phyloP scores from a whole-genome alignment of 805 yeast genomes.

The Candida corydali region DNA sequence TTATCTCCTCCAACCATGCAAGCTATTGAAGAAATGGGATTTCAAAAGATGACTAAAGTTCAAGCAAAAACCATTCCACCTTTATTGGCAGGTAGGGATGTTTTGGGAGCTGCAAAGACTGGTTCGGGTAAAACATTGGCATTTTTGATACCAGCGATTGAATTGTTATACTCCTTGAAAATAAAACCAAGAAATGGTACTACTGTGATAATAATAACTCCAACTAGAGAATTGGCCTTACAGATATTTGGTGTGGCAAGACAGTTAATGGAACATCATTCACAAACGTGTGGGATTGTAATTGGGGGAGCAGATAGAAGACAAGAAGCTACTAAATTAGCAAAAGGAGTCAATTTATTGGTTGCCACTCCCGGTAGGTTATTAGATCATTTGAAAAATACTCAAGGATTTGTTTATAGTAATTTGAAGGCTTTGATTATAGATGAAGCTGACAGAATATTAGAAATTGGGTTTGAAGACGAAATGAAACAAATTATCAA shows the following conservation, averaged over 20 bases:
- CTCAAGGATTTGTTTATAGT: slow-evolving; percentile 89
- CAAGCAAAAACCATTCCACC: slow-evolving; percentile 97
- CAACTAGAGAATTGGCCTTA: slow-evolving; percentile 95
- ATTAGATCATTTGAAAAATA: slow-evolving; percentile 93
- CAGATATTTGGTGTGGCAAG: slow-evolving; percentile 98
- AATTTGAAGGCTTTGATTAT: slow-evolving; percentile 90
- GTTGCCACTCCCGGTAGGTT: slow-evolving; percentile 98
- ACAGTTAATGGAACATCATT: slow-evolving; percentile 83
- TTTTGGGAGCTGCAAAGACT: slow-evolving; percentile 98
- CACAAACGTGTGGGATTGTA: slow-evolving; percentile 93
- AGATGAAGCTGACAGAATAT: slow-evolving; percentile 97
- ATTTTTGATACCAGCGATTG: slow-evolving; percentile 92
- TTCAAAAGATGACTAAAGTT: slow-evolving; percentile 86
- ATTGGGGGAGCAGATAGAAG: slow-evolving; percentile 98
- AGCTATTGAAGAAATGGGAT: slow-evolving; percentile 86
- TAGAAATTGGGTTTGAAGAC: slow-evolving; percentile 97
- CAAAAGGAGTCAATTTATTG: slow-evolving; percentile 88
- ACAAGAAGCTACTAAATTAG: slow-evolving; percentile 92
- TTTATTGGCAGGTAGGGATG: slow-evolving; percentile 92
- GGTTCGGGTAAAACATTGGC: slow-evolving; percentile 99
- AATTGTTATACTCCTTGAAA: slow-evolving; percentile 80
- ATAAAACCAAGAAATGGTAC: slow-evolving; percentile 98
- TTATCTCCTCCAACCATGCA: slow-evolving; percentile 78
- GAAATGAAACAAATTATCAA: slow-evolving; percentile 97
- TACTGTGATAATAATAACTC: slow-evolving; percentile 92